These are phyloP conservation scores for Mallotus repandus DNA, from an alignment of 441 rosid genomes.

Conservation along the genomic window DNA sequence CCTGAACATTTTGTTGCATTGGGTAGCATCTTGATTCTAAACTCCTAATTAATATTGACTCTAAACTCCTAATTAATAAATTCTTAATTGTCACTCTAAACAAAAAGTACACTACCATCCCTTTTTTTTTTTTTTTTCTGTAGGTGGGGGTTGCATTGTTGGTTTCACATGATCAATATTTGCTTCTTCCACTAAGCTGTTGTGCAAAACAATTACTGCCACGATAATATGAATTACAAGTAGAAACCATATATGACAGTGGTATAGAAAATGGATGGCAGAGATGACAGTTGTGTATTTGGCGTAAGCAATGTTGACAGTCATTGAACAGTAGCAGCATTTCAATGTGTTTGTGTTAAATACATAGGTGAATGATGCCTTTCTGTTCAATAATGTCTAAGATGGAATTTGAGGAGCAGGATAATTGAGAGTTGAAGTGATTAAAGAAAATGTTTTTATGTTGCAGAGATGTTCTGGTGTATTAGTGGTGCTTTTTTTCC, in stretches of 20 bases:
- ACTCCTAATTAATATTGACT: no score
- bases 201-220: not conserved
- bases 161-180: not conserved
- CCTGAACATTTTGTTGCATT: not conserved
- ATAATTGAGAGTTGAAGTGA: not conserved
- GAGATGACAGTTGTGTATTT: not conserved
- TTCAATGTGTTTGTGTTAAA: not conserved
- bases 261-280: not conserved
- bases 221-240: not conserved
- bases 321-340: not conserved
- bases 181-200: not conserved
- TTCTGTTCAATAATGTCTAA: not conserved
- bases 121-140: not conserved
- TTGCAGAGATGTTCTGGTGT: not conserved
- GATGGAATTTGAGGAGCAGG: not conserved
- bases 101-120: not conserved
- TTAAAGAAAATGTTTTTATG: not conserved
- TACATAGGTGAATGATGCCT: not conserved
- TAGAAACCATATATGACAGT: no score
- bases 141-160: no score
- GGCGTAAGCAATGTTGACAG: not conserved
- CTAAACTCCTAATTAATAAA: not conserved
- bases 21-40: not conserved
- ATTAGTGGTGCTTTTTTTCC: not conserved
- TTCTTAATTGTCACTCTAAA: constrained; percentile 2